Percentiles rank a stretch among this genome's conserved stretches.
These are phyloP conservation scores for Linderniella brevidens DNA, from an alignment of 257 asterid species.

Conservation along the genomic window DNA sequence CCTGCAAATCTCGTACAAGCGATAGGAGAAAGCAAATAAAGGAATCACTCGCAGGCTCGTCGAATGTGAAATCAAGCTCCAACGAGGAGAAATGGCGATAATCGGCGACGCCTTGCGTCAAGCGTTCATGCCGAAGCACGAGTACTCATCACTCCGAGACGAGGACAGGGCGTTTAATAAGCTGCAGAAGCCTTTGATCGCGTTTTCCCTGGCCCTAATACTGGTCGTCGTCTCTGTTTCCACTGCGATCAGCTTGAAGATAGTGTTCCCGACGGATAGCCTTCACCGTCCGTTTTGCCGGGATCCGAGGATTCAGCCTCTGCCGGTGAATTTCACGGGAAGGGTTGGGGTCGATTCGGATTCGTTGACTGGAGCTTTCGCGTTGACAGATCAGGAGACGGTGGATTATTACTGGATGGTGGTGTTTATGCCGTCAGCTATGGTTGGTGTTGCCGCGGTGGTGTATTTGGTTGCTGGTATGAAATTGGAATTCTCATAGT, in stretches of 20 bases:
- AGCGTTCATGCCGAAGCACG: slow-evolving; percentile 92
- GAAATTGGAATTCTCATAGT: slow-evolving; percentile 6
- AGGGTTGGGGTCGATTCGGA: slow-evolving; percentile 37
- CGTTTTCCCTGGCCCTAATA: slow-evolving; percentile 20
- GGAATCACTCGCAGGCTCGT: too few species aligned
- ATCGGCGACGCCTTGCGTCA: slow-evolving; percentile 82
- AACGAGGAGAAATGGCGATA: slow-evolving; percentile 33
- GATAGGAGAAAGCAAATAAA: too few species aligned
- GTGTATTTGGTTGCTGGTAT: slow-evolving; percentile 66
- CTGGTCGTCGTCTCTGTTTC: slow-evolving; percentile 32
- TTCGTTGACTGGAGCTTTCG: slow-evolving; percentile 54
- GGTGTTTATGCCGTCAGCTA: slow-evolving; percentile 56
- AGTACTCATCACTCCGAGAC: slow-evolving; percentile 68
- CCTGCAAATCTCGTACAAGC: too few species aligned
- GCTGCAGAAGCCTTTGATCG: slow-evolving; percentile 41
- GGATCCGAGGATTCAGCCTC: slow-evolving; percentile 72
- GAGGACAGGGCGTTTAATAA: slow-evolving; percentile 73
- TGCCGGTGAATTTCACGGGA: slow-evolving; percentile 41
- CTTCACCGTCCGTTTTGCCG: slow-evolving; percentile 73
- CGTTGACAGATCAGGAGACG: slow-evolving; percentile 79
- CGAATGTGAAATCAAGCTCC: too few species aligned
- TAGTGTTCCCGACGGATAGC: slow-evolving; percentile 56
- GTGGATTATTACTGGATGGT: slow-evolving; percentile 97
- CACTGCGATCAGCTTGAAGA: slow-evolving; percentile 49
- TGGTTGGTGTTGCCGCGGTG: slow-evolving; percentile 32